Percentiles rank a stretch among this genome's conserved stretches.
phyloP scores from a whole-genome alignment of 371 early-diverging fungal genomes.

The Mortierella polycephala region DNA sequence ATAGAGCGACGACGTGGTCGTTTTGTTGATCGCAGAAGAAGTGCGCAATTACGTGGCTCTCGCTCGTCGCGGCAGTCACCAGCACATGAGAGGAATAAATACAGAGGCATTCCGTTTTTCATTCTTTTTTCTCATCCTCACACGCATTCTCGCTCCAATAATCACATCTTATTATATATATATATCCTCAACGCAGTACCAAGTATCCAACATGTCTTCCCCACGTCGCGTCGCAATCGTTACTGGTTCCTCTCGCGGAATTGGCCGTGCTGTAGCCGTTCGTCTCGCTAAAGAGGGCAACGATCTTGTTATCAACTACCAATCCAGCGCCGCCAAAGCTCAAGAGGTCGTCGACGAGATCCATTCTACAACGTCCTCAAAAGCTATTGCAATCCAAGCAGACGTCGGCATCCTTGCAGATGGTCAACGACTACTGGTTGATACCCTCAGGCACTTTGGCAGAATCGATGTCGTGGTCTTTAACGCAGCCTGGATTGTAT shows the following conservation, averaged over 20 bases:
- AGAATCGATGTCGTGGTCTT: constrained; percentile 44
- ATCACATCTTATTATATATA: too few relatives aligned
- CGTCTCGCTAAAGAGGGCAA: constrained; percentile 36
- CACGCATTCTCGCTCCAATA: too few relatives aligned
- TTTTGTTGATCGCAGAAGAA: too few relatives aligned
- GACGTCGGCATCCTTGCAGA: constrained; percentile 32
- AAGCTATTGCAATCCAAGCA: constrained; percentile 47
- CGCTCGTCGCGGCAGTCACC: too few relatives aligned
- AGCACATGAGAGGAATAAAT: too few relatives aligned
- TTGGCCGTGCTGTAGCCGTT: constrained; percentile 29
- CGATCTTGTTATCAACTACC: constrained; percentile 34
- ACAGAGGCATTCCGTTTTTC: too few relatives aligned
- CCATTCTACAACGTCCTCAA: constrained; percentile 8
- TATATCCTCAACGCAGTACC: too few relatives aligned
- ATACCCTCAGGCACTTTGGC: constrained; percentile 31
- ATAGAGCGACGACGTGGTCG: too few relatives aligned
- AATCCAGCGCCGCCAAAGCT: constrained; percentile 18
- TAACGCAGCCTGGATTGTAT: constrained; percentile 46
- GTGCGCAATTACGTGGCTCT: too few relatives aligned
- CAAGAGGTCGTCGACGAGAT: constrained; percentile 38
- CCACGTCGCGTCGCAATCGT: constrained; percentile 29
- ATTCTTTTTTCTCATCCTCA: too few relatives aligned
- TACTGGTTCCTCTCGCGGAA: constrained; percentile 39
- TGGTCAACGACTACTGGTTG: constrained; percentile 21
- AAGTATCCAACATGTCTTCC: constrained; percentile 6